These are phyloP conservation scores for Verbena officinalis DNA, from an alignment of 257 asterid species.

Conservation along the genomic window DNA sequence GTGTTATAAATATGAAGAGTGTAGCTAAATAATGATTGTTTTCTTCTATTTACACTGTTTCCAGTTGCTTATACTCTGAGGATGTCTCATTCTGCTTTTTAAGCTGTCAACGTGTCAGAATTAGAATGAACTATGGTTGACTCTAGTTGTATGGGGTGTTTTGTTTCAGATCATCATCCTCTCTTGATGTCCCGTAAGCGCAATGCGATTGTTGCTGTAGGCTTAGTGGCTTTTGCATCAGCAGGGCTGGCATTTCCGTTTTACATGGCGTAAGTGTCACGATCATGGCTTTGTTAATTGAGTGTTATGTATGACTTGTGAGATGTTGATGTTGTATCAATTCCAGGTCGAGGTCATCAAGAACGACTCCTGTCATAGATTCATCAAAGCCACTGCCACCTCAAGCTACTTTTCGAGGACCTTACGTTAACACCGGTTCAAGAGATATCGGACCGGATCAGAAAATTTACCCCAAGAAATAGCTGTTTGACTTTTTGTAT, in stretches of 20 bases:
- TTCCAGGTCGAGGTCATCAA: slow-evolving; percentile 71
- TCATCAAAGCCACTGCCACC: slow-evolving; percentile 94
- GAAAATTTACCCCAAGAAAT: slow-evolving; percentile 54
- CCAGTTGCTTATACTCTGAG: too few species aligned
- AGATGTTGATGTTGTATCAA: neutral
- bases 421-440: slow-evolving; percentile 92
- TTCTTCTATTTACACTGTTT: too few species aligned
- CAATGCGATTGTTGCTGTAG: slow-evolving; percentile 74
- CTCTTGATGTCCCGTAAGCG: slow-evolving; percentile 73
- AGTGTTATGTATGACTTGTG: neutral
- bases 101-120: too few species aligned
- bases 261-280: slow-evolving; percentile 87
- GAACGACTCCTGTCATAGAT: slow-evolving; percentile 78
- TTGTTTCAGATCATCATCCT: slow-evolving; percentile 37
- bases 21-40: neutral
- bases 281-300: neutral
- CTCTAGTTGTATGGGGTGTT: neutral
- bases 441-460: slow-evolving; percentile 92
- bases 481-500: too few species aligned
- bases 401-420: slow-evolving; percentile 96
- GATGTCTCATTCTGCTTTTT: neutral
- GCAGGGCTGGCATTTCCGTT: slow-evolving; percentile 93
- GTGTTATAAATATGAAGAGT: neutral
- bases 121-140: too few species aligned
- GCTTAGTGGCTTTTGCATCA: slow-evolving; percentile 78